These are phyloP conservation scores for Akanthomyces muscarius DNA, from an alignment of 2,329 filamentous ascomycete genomes.

Conservation along the genomic window DNA sequence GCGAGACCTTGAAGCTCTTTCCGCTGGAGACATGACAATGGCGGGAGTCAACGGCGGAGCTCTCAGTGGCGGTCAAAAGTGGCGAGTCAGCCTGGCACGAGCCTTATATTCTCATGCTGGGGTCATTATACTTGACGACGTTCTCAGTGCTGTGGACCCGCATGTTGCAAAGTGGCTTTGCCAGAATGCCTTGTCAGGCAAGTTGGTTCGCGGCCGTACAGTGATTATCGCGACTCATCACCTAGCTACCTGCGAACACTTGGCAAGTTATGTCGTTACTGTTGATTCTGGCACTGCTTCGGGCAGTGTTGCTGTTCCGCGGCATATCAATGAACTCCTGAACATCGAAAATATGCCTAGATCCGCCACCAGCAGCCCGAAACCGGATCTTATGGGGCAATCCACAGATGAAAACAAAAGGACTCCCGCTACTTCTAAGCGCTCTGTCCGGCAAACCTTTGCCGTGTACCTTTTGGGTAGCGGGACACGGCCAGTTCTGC, in stretches of 20 bases:
- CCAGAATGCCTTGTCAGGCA: constrained; percentile 11
- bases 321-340: not conserved
- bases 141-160: constrained; percentile 70
- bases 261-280: constrained; percentile 11
- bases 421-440: not conserved
- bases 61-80: constrained; percentile 69
- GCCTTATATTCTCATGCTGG: constrained; percentile 68
- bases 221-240: constrained; percentile 20
- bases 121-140: constrained; percentile 68
- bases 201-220: constrained; percentile 16
- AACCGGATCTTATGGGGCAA: not conserved
- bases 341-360: not conserved
- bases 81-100: constrained; percentile 68
- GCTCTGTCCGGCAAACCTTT: not conserved
- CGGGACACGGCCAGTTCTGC: not conserved
- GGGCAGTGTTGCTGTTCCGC: not conserved
- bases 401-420: not conserved
- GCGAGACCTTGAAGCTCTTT: constrained; percentile 66
- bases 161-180: constrained; percentile 36
- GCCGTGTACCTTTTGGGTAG: constrained; percentile 4
- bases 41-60: constrained; percentile 75
- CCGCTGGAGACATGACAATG: constrained; percentile 66
- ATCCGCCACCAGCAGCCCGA: not conserved
- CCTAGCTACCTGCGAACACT: constrained; percentile 1
- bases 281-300: constrained; percentile 13